Base-by-base conservation (phyloP, 2,329 filamentous ascomycete species). In the Fusarium sp. region DNA sequence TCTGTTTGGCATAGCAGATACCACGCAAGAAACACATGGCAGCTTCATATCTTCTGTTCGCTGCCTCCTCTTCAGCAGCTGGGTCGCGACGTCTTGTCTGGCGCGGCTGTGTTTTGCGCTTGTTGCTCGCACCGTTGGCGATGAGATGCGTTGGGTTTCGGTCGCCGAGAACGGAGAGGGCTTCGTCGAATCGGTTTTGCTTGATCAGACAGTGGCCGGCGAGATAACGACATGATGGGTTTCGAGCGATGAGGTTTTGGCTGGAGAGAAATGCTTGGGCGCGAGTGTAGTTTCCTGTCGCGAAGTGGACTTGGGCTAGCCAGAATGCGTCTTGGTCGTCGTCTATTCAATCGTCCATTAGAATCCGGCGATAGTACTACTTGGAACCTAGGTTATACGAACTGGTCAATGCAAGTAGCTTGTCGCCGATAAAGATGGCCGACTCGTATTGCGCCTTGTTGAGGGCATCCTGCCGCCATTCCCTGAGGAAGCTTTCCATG, bases 241-340 rank as follows among this genome's bases (percentile, higher is more conserved):
- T 98, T 74, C 92, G 90, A 46, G 89, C 83, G 74, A 96, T 88
- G 68, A 98, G 88, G 79, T 97, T 92, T 79, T 95, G 91, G 76
- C 93, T 91, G 30, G 91, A 89, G 67, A 99, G 89, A 71, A 98
- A 92, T 25, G 93, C 88, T 75, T 97, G 91, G 5, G 96, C 95
- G 75, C 96, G 92, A 11, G 92, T 96, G 81, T 97, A 98, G 84
- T 98, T 97, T 75, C 94, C 95, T 51, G 94, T 96, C 54, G 91
- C 92, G 82, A 98, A 99, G 81, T 99, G 95, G 40, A 97, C 94
- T 82, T 98, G 95, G n/a, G 96, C 96, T 45, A 99, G 91, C 92
- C 94, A 98, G 78, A 97, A 97, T 43, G 95, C 95, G 80, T 99
- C 96, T 71, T 93, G 91, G 77, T 97, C 94, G 79, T 95, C 92